These are phyloP conservation scores for Fagopyrum tataricum DNA, from an alignment of 148 eudicot species.

Conservation along the genomic window DNA sequence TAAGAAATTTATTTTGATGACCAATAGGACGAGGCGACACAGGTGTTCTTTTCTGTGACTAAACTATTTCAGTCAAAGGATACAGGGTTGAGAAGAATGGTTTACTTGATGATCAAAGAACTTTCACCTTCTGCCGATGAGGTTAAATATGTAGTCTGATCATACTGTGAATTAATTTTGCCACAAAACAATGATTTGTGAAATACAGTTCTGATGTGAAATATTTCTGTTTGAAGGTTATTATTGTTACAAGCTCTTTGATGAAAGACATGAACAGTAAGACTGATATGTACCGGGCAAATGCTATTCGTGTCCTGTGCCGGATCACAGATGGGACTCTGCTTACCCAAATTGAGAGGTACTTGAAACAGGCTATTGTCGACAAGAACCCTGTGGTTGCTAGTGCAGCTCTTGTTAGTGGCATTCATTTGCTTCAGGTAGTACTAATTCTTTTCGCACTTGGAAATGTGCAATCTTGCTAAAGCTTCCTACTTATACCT, in stretches of 20 bases:
- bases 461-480: constrained; percentile 4
- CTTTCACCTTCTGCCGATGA: constrained; percentile 92
- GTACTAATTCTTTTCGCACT: background rate
- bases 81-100: constrained; percentile 82
- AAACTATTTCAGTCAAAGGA: constrained; percentile 88
- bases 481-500: constrained; percentile 2
- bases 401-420: constrained; percentile 97
- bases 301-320: constrained; percentile 94
- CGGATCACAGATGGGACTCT: constrained; percentile 88
- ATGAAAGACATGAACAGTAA: constrained; percentile 99
- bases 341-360: constrained; percentile 95
- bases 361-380: constrained; percentile 89
- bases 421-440: constrained; percentile 94
- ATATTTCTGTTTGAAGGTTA: constrained; percentile 43
- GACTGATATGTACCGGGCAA: constrained; percentile 95
- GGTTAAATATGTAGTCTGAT: constrained; percentile 31
- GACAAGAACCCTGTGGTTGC: constrained; percentile 98
- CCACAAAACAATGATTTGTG: constrained; percentile 6
- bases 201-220: constrained; percentile 18
- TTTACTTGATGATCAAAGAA: constrained; percentile 89
- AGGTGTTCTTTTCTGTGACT: constrained; percentile 82
- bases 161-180: background rate
- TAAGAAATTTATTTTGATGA: background rate
- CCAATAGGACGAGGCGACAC: constrained; percentile 79
- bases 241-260: constrained; percentile 86